Evolutionary conservation across 2,329 filamentous ascomycete genomes (phyloP), one percentile per base, ranked within the genome.

Genomic region (Teratosphaeria nubilosa): DNA sequence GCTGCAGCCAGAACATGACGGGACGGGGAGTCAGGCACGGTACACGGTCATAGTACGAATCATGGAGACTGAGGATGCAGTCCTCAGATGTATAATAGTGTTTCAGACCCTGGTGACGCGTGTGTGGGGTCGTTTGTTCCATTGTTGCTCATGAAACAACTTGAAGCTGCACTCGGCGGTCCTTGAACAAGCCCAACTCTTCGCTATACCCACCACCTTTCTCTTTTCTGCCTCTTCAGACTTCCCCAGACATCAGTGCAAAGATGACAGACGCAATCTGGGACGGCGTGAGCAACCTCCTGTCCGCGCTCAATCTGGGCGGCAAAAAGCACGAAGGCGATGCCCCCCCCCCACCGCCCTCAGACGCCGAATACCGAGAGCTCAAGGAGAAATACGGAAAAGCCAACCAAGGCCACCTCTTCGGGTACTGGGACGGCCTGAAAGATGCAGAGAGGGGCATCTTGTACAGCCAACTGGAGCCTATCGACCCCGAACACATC

Each of bases 391-490:
- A 86, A 72, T 95, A 91, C 76, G 78, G 82, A 62, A 81, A 85
- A 65, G 88, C 87, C 53, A 82, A 81, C 32, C 90, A 95, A 75
- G 87, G 83, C 58, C 90, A 95, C 64, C 88, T 95, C 63, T 90
- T 95, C 70, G 80, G 86, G 59, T 97, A 91, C 76, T 96, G 88
- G 78, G 90, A 96, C 70, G 82, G 86, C 62, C 86, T 99, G 62
- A 79, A 80, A 62, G 76, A 80, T 20, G 74, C 80, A 56, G 90
- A 96, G 64, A 90, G 95, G 77, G 85, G 85, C 51, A 74, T 80
- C 9, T 83, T 99, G 59, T 96, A 85, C 79, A 77, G 87, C 68
- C 94, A 97, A 76, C 82, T 97, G 60, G 82, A 82, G 63, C 80
- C 79, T 69, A 90, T 97, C 77, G 85, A 96, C 72, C 91, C 92